phyloP scores from a whole-genome alignment of 805 yeast species.

The Wickerhamiella sorbophila region DNA sequence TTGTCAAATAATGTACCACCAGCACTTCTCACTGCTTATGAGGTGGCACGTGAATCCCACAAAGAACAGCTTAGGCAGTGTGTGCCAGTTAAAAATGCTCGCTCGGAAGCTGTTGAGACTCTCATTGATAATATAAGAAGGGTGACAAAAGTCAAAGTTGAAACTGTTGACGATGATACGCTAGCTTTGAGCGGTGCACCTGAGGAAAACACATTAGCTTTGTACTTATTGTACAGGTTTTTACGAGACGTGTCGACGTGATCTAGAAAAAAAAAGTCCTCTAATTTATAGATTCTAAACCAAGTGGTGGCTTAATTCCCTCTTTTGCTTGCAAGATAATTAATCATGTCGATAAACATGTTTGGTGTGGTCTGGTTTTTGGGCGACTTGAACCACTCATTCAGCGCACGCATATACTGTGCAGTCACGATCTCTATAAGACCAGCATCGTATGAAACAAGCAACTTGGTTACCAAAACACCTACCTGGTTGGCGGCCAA shows the following conservation, averaged over 20 bases:
- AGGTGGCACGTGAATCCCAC: conserved; percentile 15
- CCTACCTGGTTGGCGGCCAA: conserved; percentile 53
- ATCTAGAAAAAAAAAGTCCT: no score
- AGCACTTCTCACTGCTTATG: conserved; percentile 15
- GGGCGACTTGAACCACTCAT: conserved; percentile 42
- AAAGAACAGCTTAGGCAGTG: conserved; percentile 13
- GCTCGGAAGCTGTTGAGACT: conserved; percentile 1
- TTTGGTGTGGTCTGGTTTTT: conserved; percentile 37
- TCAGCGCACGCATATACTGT: conserved; percentile 41
- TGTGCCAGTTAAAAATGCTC: conserved; percentile 10
- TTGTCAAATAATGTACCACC: conserved; percentile 2
- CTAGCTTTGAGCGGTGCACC: conserved; percentile 55
- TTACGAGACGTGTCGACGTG: no score
- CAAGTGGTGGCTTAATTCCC: no score
- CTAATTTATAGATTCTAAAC: no score
- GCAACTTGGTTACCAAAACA: conserved; percentile 45
- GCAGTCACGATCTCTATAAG: conserved; percentile 35
- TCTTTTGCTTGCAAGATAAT: conserved; percentile 50
- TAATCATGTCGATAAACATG: conserved; percentile 62
- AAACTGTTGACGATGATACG: conserved; percentile 39
- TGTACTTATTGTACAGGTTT: conserved; percentile 12
- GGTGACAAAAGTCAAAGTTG: conserved; percentile 11
- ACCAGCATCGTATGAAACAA: conserved; percentile 24
- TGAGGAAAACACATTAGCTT: conserved; percentile 33
- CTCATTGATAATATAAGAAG: conserved; percentile 11